Evolutionary conservation across 345 rosid genomes (phyloP), one percentile per base, ranked within the genome.

Genomic region (Stellera chamaejasme): DNA sequence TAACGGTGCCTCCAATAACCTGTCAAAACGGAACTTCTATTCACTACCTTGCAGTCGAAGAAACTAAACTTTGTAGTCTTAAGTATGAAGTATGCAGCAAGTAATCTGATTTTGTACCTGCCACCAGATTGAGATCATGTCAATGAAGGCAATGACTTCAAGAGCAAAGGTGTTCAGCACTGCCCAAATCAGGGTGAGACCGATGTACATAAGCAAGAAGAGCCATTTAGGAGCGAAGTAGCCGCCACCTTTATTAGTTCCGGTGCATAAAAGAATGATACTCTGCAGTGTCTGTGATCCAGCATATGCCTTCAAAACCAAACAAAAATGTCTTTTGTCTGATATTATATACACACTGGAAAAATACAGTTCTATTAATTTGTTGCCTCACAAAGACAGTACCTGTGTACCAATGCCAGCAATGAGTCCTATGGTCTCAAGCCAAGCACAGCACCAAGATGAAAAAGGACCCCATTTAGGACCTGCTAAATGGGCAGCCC

Each of bases 381-480:
- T 32, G 39, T 5, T 32, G 7, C 9, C 9, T 32, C 39, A 32
- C 39, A 32, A 32, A 32, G 14, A 28, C 14, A 11, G n/a, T 77
- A 79, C 89, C 82, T 78, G 89, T 48, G 85, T 75, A 11, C 85
- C 82, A 0, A 76, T 80, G 26, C 90, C 85, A 6, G 80, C 81
- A 55, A 83, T 67, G 56, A 80, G 75, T 8, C 90, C 83, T 8
- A 80, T 76, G 36, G 83, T 70, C 65, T 80, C 80, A 26, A 83
- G 85, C 89, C 89, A 80, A 52, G 89, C 85, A 47, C 89, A 83
- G 10, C 83, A 75, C 89, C 85, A 83, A 7, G 85, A 83, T 50
- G 85, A 79, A 52, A 83, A 70, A 2, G 89, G 85, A 23, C 90
- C 85, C 83, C 78, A 78, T 63, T 39, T 75, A n/a, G 83, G 85